Evolutionary conservation across 2,329 filamentous ascomycete species (phyloP), one percentile per base, ranked within the genome.

Genomic region (Didymella exigua): DNA sequence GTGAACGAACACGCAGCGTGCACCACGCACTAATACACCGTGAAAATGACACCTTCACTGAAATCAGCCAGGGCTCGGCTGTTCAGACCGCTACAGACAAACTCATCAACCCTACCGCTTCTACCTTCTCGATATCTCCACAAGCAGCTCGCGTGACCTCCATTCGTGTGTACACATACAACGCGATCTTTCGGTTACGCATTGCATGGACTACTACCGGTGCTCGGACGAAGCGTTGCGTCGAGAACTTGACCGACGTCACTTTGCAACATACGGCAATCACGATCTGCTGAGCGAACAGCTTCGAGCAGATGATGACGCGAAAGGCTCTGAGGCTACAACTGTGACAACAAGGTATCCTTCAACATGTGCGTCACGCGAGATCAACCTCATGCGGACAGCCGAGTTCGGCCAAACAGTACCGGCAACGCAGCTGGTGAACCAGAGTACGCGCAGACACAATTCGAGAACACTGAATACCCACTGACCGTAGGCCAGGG

Each of bases 171-270:
- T n/a, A 14, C 11, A 11, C 7, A 13, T 19, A 7, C 40, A 21
- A 14, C 26, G 16, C 9, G n/a, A 9, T 14, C n/a, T n/a, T 14
- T 16, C 19, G 5, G 31, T 16, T 18, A 34, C 4, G 11, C 14
- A 31, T 27, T 51, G 45, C 37, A 71, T 68, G 68, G 56, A 65
- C 37, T 71, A 70, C 29, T 70, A 70, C 48, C 50, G 41, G 23
- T 70, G 66, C 42, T 33, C 64, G 1, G 44, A 42, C 9, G 47
- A 49, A 14, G 50, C 63, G 7, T 54, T 71, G 8, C 36, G 46
- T 16, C 46, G 30, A 29, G 69, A 71, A 46, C 36, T 64, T 14
- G 40, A 29, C 27, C 60, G 68, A 4, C 67, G 67, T 16, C 43
- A 57, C 4, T 48, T 49, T 44, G 34, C 18, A 11, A 44, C 56